Conservation (phyloP, 2,329 filamentous ascomycete genomes). For the Cordyceps tenuipes region DNA sequence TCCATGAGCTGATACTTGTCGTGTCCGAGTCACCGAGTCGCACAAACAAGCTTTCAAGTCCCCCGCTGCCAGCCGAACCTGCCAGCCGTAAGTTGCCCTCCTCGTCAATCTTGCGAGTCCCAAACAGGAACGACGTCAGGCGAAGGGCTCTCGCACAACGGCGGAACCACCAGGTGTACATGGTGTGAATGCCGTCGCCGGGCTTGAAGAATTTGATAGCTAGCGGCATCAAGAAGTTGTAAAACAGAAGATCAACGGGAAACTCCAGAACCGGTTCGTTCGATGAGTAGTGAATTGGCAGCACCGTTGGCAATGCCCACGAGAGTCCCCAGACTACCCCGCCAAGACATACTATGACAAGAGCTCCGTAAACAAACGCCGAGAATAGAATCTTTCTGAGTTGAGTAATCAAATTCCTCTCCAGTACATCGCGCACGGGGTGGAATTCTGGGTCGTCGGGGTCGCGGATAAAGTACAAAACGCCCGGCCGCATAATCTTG, state of each 20-base stretch:
- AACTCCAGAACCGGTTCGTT: conserved; percentile 91
- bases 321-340: conserved; percentile 92
- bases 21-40: conserved; percentile 33
- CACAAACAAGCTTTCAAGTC: conserved; percentile 38
- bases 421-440: conserved; percentile 90
- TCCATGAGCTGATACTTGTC: conserved; percentile 51
- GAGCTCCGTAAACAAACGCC: conserved; percentile 85
- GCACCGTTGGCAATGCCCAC: conserved; percentile 56
- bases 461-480: conserved; percentile 96
- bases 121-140: conserved; percentile 88
- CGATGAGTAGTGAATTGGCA: conserved; percentile 90
- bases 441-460: conserved; percentile 98
- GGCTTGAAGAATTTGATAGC: conserved; percentile 79
- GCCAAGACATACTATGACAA: conserved; percentile 88
- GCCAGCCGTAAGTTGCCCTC: conserved; percentile 57
- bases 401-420: conserved; percentile 85
- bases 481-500: conserved; percentile 91
- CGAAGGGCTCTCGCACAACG: conserved; percentile 72
- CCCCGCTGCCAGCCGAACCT: conserved; percentile 24
- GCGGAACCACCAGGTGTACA: conserved; percentile 97
- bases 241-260: conserved; percentile 86
- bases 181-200: conserved; percentile 69
- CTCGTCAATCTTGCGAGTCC: conserved; percentile 71
- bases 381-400: conserved; percentile 94
- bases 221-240: conserved; percentile 91